Percentiles rank a stretch among this genome's conserved stretches.
phyloP scores from a whole-genome alignment of 495 filamentous ascomycete species.

The Lepraria neglecta region DNA sequence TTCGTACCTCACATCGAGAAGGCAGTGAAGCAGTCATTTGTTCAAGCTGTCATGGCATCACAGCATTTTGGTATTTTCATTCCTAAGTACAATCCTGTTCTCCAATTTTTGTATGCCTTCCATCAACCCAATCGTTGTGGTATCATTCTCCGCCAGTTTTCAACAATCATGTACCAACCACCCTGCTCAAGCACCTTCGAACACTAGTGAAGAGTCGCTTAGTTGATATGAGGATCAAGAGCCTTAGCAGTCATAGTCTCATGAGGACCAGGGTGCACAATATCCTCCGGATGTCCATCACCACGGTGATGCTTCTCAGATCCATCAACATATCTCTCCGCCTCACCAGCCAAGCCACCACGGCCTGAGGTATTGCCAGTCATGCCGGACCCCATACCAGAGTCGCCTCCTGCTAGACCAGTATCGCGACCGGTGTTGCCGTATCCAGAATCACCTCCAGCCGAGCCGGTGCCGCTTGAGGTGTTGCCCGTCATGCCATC shows the following conservation, averaged over 20 bases:
- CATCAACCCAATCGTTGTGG: not conserved
- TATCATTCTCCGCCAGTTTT: not conserved
- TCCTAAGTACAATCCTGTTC: not conserved
- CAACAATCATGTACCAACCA: not conserved
- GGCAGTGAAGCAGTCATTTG: too few species aligned
- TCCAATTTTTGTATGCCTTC: not conserved
- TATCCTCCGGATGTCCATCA: constrained; percentile 24
- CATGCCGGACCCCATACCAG: constrained; percentile 6
- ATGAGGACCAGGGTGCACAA: constrained; percentile 27
- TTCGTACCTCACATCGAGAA: too few species aligned
- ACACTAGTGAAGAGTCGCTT: not conserved
- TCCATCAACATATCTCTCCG: constrained; percentile 44
- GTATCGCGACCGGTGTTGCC: constrained; percentile 2
- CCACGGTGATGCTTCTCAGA: constrained; percentile 37
- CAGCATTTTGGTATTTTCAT: not conserved
- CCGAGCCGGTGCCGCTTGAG: not conserved
- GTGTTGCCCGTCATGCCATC: not conserved
- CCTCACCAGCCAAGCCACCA: constrained; percentile 32
- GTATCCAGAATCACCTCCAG: not conserved
- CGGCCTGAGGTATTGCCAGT: not conserved
- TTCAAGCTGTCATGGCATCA: too few species aligned
- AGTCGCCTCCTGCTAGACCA: constrained; percentile 4
- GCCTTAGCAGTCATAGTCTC: constrained; percentile 26
- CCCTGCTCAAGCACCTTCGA: too few species aligned
- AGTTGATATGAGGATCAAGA: constrained; percentile 32